Base-by-base conservation (phyloP, 208 protist species). In the Jaenimonas drosophilae region DNA sequence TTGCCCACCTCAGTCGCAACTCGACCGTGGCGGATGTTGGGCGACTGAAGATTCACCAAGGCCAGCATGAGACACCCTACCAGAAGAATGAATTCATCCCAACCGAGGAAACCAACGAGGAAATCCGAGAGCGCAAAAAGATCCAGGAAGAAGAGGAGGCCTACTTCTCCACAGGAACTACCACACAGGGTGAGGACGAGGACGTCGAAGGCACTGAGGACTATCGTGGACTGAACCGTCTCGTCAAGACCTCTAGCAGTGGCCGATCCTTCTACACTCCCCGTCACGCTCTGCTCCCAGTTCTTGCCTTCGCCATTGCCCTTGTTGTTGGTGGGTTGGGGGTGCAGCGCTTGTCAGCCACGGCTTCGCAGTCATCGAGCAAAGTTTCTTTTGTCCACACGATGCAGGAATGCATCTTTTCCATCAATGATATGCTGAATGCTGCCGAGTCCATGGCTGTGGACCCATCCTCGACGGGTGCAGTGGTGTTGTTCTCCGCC, bases 61-160 rank as follows among this genome's bases (percentile, higher is more conserved):
- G 57, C 17, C 29, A 64, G 39, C 59, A 64, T 29, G 57, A 64
- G 29, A 28, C 50, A 16, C 57, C 57, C 26, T 64, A 64, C 51
- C 7, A 40, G 16, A 49, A 20, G n/a, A 41, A 57, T 17, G 6
- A 28, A 7, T 53, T 36, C 20, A 23, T 32, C 6, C 28, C 51
- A 20, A 6, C 19, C 7, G 6, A 30, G 16, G 12, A 28, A 17
- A 20, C 43, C 6, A 12, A 44, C 14, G 51, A 58, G 43, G 51
- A 58, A 29, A 5, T 14, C 5, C 21, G n/a, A 19, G 38, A 49
- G 12, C 28, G 25, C 19, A 41, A 53, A 21, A 11, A 28, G 39
- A 49, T 53, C 29, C 17, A 58, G 11, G 43, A 53, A 14, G 42
- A 58, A 19, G 43, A 54, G 43, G 51, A 58, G 29, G 43, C 49